A percentile compares a stretch with the other conserved stretches of the same genome.
Evolutionary conservation across 2,329 filamentous ascomycete species (phyloP).

Genomic region (Aspergillus eucalypticola): DNA sequence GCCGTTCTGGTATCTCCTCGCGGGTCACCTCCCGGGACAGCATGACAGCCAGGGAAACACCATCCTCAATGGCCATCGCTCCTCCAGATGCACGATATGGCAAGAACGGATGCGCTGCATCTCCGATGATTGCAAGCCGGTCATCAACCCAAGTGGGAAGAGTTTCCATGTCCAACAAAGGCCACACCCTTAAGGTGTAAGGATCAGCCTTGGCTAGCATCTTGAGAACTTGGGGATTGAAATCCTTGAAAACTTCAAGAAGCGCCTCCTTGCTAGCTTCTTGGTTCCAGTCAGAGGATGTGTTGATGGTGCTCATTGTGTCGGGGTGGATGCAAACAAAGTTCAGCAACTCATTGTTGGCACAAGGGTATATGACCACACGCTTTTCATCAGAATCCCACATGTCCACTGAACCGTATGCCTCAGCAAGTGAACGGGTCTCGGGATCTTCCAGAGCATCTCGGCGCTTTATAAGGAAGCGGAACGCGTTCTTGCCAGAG

Average conservation of each 20-base stretch:
- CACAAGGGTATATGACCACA: constrained; percentile 52
- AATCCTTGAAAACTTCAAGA: constrained; percentile 38
- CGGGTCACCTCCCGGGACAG: constrained; percentile 50
- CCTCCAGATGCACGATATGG: constrained; percentile 66
- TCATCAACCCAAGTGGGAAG: constrained; percentile 58
- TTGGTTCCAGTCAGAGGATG: constrained; percentile 38
- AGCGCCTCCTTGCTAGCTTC: constrained; percentile 27
- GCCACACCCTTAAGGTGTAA: constrained; percentile 57
- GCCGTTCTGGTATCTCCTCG: constrained; percentile 54
- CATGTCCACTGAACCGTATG: constrained; percentile 46
- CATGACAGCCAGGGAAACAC: constrained; percentile 58
- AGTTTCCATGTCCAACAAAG: constrained; percentile 62
- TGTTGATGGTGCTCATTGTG: constrained; percentile 37
- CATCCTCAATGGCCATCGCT: constrained; percentile 67
- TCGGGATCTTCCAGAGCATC: constrained; percentile 43
- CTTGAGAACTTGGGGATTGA: constrained; percentile 43
- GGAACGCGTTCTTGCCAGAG: constrained; percentile 59
- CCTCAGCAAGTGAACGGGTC: constrained; percentile 40
- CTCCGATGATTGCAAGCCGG: constrained; percentile 61
- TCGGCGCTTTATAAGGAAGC: constrained; percentile 56
- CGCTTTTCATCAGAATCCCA: constrained; percentile 46
- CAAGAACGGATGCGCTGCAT: constrained; percentile 68
- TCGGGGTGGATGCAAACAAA: constrained; percentile 57
- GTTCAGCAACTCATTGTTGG: constrained; percentile 50
- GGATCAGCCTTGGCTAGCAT: constrained; percentile 45